phyloP scores from a whole-genome alignment of 140 eudicot species.

The Senecio squalidus region DNA sequence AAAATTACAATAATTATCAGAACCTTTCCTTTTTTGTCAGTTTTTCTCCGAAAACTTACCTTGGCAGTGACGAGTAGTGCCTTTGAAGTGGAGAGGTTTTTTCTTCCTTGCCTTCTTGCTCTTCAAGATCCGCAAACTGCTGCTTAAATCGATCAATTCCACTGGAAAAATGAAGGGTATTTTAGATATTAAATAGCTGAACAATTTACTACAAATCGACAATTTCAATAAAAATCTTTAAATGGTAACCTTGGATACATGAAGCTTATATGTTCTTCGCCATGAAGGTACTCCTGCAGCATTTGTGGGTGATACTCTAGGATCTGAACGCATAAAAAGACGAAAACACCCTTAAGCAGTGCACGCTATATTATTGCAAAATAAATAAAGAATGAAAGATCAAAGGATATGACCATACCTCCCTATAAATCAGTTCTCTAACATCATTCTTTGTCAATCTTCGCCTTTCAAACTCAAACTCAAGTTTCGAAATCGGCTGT shows the following conservation, averaged over 20 bases:
- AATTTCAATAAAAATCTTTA: background rate
- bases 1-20: constrained; percentile 5
- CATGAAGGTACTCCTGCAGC: constrained; percentile 86
- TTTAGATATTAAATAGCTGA: background rate
- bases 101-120: constrained; percentile 47
- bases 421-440: constrained; percentile 90
- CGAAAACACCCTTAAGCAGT: constrained; percentile 28
- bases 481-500: constrained; percentile 83
- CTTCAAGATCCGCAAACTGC: constrained; percentile 87
- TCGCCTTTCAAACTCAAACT: constrained; percentile 90
- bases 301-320: constrained; percentile 99
- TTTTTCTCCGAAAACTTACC: constrained; percentile 34
- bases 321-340: constrained; percentile 63
- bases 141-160: constrained; percentile 89
- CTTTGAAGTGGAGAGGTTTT: constrained; percentile 64
- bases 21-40: background rate
- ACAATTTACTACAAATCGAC: background rate
- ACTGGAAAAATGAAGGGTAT: constrained; percentile 30
- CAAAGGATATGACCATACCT: constrained; percentile 44
- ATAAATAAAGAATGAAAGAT: background rate
- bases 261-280: constrained; percentile 72
- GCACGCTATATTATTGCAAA: background rate
- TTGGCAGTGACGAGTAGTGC: constrained; percentile 92
- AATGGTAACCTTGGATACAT: constrained; percentile 62
- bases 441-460: constrained; percentile 81